Conservation (phyloP, 2,329 filamentous ascomycete genomes). For the Pseudogymnoascus verrucosus region DNA sequence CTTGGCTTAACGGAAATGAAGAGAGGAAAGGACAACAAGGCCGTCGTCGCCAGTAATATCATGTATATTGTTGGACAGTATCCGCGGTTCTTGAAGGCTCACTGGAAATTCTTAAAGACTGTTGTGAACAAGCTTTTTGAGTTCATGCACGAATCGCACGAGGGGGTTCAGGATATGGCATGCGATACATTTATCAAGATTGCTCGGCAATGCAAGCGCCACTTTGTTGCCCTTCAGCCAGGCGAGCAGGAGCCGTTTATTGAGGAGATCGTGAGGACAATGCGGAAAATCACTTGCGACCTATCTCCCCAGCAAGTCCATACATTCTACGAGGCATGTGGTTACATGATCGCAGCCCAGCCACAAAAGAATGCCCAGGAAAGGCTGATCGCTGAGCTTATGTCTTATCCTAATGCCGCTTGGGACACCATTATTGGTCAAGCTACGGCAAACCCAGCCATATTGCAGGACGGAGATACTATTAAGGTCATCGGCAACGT, state of each 20-base stretch:
- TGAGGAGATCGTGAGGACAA: slow-evolving; percentile 92
- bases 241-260: slow-evolving; percentile 95
- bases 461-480: slow-evolving; percentile 84
- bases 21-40: slow-evolving; percentile 98
- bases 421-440: slow-evolving; percentile 93
- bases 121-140: slow-evolving; percentile 99
- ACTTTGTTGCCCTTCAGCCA: slow-evolving; percentile 93
- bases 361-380: slow-evolving; percentile 93
- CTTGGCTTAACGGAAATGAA: slow-evolving; percentile 98
- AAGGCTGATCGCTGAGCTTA: slow-evolving; percentile 80
- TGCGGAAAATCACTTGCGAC: slow-evolving; percentile 93
- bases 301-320: slow-evolving; percentile 95
- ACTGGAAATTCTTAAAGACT: slow-evolving; percentile 99
- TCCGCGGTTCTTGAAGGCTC: slow-evolving; percentile 93
- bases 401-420: slow-evolving; percentile 85
- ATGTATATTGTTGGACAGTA: slow-evolving; percentile 99
- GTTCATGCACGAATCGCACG: slow-evolving; percentile 99
- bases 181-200: slow-evolving; percentile 99
- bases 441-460: slow-evolving; percentile 75
- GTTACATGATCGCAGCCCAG: slow-evolving; percentile 98
- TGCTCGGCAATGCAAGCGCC: slow-evolving; percentile 91
- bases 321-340: slow-evolving; percentile 97
- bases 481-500: slow-evolving; percentile 99
- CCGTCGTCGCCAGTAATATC: slow-evolving; percentile 97
- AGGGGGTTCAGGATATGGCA: slow-evolving; percentile 99